Conservation (phyloP, 192 early-diverging fungal species). For the Coemansia sp. region DNA sequence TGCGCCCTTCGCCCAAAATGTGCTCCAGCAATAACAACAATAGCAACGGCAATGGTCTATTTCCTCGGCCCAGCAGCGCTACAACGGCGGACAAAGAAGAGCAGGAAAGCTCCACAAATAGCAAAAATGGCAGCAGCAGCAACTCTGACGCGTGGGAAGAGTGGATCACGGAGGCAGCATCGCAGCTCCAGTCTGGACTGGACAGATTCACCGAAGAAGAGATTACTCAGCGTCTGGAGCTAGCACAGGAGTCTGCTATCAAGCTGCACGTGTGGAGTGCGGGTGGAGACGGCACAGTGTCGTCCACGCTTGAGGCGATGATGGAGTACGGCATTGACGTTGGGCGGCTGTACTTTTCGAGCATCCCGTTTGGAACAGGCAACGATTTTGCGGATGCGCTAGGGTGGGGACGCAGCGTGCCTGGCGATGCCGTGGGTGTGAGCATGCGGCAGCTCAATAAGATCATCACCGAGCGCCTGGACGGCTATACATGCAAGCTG, state of each 20-base stretch:
- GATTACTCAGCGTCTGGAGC: conserved; percentile 34
- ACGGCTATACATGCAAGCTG: conserved; percentile 65
- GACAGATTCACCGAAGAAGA: conserved; percentile 37
- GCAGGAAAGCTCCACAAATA: background rate
- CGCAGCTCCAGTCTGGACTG: conserved; percentile 41
- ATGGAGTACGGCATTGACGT: conserved; percentile 64
- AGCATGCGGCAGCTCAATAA: conserved; percentile 61
- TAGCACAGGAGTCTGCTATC: conserved; percentile 49
- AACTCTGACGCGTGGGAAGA: conserved; percentile 36
- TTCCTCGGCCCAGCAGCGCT: background rate
- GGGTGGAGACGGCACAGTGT: conserved; percentile 77
- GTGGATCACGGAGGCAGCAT: conserved; percentile 48
- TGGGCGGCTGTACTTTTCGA: conserved; percentile 68
- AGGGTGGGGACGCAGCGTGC: conserved; percentile 75
- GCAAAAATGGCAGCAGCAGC: background rate
- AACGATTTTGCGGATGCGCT: conserved; percentile 76
- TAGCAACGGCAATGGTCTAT: background rate
- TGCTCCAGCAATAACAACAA: background rate
- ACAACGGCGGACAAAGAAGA: background rate
- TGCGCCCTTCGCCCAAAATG: conserved; percentile 35
- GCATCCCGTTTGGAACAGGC: conserved; percentile 77
- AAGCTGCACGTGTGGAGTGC: conserved; percentile 78
- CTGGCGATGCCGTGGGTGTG: conserved; percentile 62
- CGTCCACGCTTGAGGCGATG: conserved; percentile 67
- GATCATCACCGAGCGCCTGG: conserved; percentile 61